Conservation (phyloP, 1,284 basidiomycete species). For the Paramarasmius palmivorus region DNA sequence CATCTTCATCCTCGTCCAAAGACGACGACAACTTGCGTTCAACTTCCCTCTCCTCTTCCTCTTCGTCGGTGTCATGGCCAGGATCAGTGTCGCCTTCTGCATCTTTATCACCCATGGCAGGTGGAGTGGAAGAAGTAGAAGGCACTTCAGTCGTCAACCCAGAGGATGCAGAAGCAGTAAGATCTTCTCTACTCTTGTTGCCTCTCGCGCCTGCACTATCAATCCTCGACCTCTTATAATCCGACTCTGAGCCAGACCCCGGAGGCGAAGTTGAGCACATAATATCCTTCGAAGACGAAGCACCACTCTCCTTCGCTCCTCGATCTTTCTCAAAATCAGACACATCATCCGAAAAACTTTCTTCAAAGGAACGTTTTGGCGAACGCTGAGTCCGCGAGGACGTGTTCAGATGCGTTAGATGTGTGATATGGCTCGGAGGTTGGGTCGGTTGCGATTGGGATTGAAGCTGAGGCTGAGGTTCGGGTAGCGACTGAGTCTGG, state of each 20-base stretch:
- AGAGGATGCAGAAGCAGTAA: too few species aligned
- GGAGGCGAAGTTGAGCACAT: not conserved
- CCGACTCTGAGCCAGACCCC: constrained; percentile 3
- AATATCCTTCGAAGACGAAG: not conserved
- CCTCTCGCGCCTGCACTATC: not conserved
- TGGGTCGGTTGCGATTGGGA: constrained; percentile 6
- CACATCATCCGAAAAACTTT: constrained; percentile 24
- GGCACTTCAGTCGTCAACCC: too few species aligned
- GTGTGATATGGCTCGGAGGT: constrained; percentile 10
- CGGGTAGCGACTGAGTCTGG: constrained; percentile 25
- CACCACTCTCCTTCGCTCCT: not conserved
- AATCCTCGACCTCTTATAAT: constrained; percentile 2
- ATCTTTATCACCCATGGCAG: too few species aligned
- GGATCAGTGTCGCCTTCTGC: constrained; percentile 17
- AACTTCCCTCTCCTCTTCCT: constrained; percentile 30
- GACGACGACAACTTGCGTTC: constrained; percentile 24
- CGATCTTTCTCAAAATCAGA: constrained; percentile 4
- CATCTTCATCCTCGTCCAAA: constrained; percentile 21
- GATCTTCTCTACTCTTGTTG: not conserved
- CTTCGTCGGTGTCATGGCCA: constrained; percentile 15
- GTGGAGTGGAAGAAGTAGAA: too few species aligned
- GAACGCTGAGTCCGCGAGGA: constrained; percentile 30
- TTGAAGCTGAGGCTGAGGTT: not conserved
- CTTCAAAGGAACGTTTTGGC: constrained; percentile 71
- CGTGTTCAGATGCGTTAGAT: constrained; percentile 12